Percentiles rank a stretch among this genome's conserved stretches.
Evolutionary conservation across 768 basidiomycete genomes (phyloP).

Genomic region (Suillus decipiens): DNA sequence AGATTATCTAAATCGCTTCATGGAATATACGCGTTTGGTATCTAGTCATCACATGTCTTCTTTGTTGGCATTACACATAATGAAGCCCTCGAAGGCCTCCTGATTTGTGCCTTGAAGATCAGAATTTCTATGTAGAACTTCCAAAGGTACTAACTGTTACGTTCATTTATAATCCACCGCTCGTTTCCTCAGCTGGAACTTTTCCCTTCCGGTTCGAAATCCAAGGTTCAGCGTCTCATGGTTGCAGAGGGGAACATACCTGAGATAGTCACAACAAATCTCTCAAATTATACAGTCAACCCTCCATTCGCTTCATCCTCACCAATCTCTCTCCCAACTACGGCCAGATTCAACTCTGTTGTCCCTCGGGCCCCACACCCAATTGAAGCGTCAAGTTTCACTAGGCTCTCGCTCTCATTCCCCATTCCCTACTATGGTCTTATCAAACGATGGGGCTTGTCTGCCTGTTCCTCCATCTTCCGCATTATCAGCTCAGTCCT

Average conservation of each 20-base stretch:
- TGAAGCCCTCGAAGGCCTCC: not conserved
- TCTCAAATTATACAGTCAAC: conserved; percentile 23
- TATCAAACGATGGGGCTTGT: conserved; percentile 45
- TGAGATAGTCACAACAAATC: conserved; percentile 37
- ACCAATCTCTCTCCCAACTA: not conserved
- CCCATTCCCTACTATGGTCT: conserved; percentile 32
- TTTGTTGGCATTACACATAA: not conserved
- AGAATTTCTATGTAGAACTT: conserved; percentile 26
- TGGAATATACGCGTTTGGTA: no score
- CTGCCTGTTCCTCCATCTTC: conserved; percentile 65
- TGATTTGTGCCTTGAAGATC: conserved; percentile 2
- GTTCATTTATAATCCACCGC: not conserved
- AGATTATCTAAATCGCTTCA: no score
- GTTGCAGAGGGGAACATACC: conserved; percentile 28
- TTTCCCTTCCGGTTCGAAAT: not conserved
- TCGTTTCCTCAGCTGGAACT: not conserved
- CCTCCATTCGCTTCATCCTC: not conserved
- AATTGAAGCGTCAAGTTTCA: conserved; percentile 22
- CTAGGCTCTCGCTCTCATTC: conserved; percentile 35
- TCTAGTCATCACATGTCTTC: not conserved
- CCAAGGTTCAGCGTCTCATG: conserved; percentile 13
- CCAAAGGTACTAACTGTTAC: conserved; percentile 8
- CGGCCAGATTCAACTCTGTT: conserved; percentile 20
- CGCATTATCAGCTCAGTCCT: conserved; percentile 68
- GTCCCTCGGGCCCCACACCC: conserved; percentile 18